Conservation (phyloP, 2,329 filamentous ascomycete genomes). For the Phialocephala sp. region DNA sequence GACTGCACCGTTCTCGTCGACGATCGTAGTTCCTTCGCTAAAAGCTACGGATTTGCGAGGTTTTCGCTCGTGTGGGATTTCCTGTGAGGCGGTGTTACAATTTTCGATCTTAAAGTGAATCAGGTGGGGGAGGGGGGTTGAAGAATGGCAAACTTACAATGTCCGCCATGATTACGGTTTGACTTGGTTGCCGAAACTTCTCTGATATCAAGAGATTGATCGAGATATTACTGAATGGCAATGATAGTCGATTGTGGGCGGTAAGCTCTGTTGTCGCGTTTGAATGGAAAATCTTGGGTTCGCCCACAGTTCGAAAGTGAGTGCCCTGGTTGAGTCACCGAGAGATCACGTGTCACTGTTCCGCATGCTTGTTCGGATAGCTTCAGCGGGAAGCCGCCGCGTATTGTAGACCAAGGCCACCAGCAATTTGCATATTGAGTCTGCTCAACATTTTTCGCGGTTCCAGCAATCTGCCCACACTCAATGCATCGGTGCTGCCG, state of each 20-base stretch:
- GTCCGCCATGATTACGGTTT: slow-evolving; percentile 58
- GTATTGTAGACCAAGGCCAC: not conserved
- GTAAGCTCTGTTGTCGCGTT: slow-evolving; percentile 12
- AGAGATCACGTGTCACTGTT: slow-evolving; percentile 22
- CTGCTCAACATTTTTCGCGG: slow-evolving; percentile 5
- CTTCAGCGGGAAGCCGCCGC: not conserved
- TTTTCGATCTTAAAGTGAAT: slow-evolving; percentile 28
- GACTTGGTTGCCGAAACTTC: slow-evolving; percentile 8
- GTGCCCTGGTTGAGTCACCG: slow-evolving; percentile 18
- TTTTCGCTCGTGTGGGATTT: slow-evolving; percentile 60
- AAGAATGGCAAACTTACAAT: slow-evolving; percentile 39
- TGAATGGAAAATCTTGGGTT: slow-evolving; percentile 13
- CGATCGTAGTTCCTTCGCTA: slow-evolving; percentile 83
- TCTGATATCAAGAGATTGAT: slow-evolving; percentile 3
- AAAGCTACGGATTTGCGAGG: slow-evolving; percentile 94
- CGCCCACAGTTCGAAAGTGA: slow-evolving; percentile 18
- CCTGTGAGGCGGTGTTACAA: slow-evolving; percentile 35
- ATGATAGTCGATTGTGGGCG: slow-evolving; percentile 10
- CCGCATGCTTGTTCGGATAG: not conserved
- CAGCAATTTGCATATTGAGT: slow-evolving; percentile 5
- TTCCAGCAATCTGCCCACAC: slow-evolving; percentile 15
- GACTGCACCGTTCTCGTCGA: slow-evolving; percentile 88
- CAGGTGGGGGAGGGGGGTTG: slow-evolving; percentile 27
- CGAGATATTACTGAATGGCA: slow-evolving; percentile 6
- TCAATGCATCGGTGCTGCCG: slow-evolving; percentile 37